Evolutionary conservation across 805 yeast genomes (phyloP), one percentile per base, ranked within the genome.

Genomic region (Cyberlindnera bimundalis): DNA sequence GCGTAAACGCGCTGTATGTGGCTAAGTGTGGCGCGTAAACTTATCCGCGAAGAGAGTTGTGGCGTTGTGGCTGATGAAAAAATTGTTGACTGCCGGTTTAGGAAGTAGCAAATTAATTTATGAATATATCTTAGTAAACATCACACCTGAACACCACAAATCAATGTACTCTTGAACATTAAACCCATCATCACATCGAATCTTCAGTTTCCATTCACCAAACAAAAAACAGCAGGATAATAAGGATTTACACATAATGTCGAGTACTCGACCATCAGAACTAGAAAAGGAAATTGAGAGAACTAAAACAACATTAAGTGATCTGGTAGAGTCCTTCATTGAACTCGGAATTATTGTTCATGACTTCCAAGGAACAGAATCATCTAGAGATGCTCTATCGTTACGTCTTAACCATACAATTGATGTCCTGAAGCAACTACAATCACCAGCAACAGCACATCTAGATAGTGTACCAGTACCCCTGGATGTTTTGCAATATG

Each of bases 281-380:
- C 21, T 61, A 20, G 65, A 63, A n/a, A 43, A 46, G 6, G 62
- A 60, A 29, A 40, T 65, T 17, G 56, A 47, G 7, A 26, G 38
- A 8, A 47, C 65, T 0, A 65, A 58, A 40, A 58, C 60, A 25
- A 65, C 64, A 18, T 55, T 69, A 3, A 72, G 78, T 17, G 70
- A 74, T 17, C 63, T 81, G 6, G 76, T 84, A 10, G 96, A 91
- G 58, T 81, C 95, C 7, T 77, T 90, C 42, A 79, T 89, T 15
- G 96, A 91, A 58, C 67, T 90, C 17, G 97, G 96, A 3, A 90
- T 91, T 13, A 78, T 90, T 37, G 90, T 89, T 3, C 96, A 93
- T 61, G 99, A 91, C 63, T 88, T 83, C 58, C 90, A 89, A 48
- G 96, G 95, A 10, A 88, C 95, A 3, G 80, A 74, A 24, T 91